Evolutionary conservation across 768 basidiomycete genomes (phyloP).

Genomic region (Lentinus brumalis): DNA sequence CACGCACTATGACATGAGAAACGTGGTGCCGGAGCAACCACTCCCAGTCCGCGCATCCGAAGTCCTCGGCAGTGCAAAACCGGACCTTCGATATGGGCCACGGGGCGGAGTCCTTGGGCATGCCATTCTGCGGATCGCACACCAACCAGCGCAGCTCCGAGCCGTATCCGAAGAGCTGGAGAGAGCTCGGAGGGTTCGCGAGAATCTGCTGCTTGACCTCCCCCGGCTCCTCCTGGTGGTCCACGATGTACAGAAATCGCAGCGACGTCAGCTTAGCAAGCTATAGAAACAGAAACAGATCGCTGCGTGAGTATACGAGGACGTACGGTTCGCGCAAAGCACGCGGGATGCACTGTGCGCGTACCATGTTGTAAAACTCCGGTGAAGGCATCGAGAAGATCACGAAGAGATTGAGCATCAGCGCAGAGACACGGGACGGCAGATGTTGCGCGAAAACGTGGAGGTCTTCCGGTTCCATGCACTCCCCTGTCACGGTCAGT

Average conservation of each 20-base stretch:
- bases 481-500: not conserved
- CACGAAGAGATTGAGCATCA: too few relatives aligned
- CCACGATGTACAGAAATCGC: not conserved
- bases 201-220: constrained; percentile 7
- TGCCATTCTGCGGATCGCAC: not conserved
- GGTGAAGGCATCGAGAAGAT: too few relatives aligned
- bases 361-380: too few relatives aligned
- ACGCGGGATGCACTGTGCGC: too few relatives aligned
- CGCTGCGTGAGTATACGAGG: not conserved
- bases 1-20: not conserved
- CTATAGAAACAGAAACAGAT: not conserved
- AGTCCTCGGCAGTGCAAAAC: constrained; percentile 14
- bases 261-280: not conserved
- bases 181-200: constrained; percentile 8
- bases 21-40: constrained; percentile 18
- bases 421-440: not conserved
- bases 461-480: not conserved
- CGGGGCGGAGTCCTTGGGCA: not conserved
- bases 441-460: not conserved
- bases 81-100: constrained; percentile 10
- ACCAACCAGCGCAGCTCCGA: constrained; percentile 5
- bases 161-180: constrained; percentile 15
- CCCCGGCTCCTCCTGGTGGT: not conserved
- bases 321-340: constrained; percentile 2
- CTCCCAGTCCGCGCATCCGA: constrained; percentile 20